These are phyloP conservation scores for Saccharomycopsis crataegensis DNA, from an alignment of 1,139 yeast genomes.

Conservation along the genomic window DNA sequence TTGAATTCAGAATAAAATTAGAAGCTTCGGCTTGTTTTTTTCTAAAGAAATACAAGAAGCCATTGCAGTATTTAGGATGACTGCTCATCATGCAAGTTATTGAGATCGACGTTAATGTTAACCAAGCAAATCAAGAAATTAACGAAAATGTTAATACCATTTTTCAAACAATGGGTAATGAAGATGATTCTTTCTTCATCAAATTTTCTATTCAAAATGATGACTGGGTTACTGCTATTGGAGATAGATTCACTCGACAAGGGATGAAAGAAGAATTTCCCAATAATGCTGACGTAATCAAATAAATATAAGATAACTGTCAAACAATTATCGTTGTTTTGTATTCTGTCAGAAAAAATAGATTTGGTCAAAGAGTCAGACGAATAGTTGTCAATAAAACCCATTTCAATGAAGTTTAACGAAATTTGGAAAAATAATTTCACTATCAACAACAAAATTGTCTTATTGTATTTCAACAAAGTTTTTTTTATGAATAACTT, in stretches of 20 bases:
- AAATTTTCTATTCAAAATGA: conserved; percentile 5
- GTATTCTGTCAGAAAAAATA: not conserved
- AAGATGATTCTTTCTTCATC: conserved; percentile 8
- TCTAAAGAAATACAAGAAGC: no score
- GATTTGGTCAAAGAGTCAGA: not conserved
- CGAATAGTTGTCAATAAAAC: conserved; percentile 7
- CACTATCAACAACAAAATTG: conserved; percentile 7
- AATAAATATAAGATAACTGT: not conserved
- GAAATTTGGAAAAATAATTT: conserved; percentile 13
- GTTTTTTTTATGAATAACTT: conserved; percentile 5
- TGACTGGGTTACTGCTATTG: not conserved
- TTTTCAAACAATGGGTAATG: conserved; percentile 11
- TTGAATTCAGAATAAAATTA: no score
- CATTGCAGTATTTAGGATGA: no score
- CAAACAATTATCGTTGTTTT: not conserved
- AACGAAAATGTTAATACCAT: conserved; percentile 6
- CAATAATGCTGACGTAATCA: not conserved
- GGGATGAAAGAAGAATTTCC: not conserved
- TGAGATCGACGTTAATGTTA: conserved; percentile 5
- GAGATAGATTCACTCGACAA: not conserved
- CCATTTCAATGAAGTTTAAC: conserved; percentile 14
- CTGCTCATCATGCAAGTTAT: no score
- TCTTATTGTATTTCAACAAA: conserved; percentile 11
- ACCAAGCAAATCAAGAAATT: conserved; percentile 14
- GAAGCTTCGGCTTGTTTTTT: no score